Conservation (phyloP, 2,329 filamentous ascomycete species). For the Penicillium sp. region DNA sequence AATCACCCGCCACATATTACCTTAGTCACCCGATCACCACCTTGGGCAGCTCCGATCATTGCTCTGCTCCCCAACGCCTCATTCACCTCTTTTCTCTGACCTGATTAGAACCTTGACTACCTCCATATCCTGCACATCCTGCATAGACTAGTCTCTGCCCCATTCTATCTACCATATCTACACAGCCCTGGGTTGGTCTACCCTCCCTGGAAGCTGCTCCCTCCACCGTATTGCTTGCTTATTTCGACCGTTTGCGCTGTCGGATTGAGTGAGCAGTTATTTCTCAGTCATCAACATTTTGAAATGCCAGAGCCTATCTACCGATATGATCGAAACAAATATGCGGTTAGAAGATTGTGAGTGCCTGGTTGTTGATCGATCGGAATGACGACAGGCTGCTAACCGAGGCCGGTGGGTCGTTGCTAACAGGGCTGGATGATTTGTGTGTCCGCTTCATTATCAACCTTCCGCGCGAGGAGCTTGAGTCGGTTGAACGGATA, state of each 20-base stretch:
- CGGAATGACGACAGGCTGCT: slow-evolving; percentile 16
- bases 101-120: background rate
- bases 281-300: slow-evolving; percentile 28
- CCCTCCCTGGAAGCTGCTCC: slow-evolving; percentile 29
- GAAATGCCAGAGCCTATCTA: slow-evolving; percentile 62
- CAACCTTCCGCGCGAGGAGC: slow-evolving; percentile 88
- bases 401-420: slow-evolving; percentile 16
- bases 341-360: slow-evolving; percentile 89
- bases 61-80: slow-evolving; percentile 8
- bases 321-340: slow-evolving; percentile 70
- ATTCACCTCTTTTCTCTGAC: background rate
- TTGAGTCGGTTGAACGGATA: slow-evolving; percentile 85
- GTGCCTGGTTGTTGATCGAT: slow-evolving; percentile 26
- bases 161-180: slow-evolving; percentile 1
- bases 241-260: slow-evolving; percentile 20
- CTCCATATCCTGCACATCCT: background rate
- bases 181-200: slow-evolving; percentile 13
- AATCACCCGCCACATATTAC: slow-evolving; percentile 15
- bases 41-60: slow-evolving; percentile 16
- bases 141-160: slow-evolving; percentile 1
- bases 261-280: slow-evolving; percentile 21
- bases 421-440: slow-evolving; percentile 79
- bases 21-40: slow-evolving; percentile 21
- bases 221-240: slow-evolving; percentile 15
- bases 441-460: slow-evolving; percentile 97